Evolutionary conservation across 2,329 filamentous ascomycete genomes (phyloP).

Genomic region (Claviceps purpurea): DNA sequence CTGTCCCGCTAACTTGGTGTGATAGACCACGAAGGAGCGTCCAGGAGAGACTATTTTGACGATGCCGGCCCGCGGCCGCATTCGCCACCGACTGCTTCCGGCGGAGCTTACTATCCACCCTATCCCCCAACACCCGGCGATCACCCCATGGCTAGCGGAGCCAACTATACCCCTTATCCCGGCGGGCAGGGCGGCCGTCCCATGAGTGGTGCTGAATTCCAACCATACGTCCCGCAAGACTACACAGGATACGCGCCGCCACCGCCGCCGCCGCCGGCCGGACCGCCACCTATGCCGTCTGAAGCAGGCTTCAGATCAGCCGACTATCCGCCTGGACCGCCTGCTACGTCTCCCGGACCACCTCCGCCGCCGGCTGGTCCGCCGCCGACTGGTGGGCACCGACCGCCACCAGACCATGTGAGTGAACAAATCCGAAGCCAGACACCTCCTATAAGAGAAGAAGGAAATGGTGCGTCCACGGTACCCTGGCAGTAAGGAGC

Average conservation of each 20-base stretch:
- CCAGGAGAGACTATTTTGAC: constrained; percentile 22
- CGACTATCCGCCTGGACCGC: constrained; percentile 8
- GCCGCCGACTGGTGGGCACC: constrained; percentile 18
- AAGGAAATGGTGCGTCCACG: constrained; percentile 26
- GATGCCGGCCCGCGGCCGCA: constrained; percentile 23
- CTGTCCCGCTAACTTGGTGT: not conserved
- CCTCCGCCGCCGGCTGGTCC: constrained; percentile 20
- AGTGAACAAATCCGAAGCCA: constrained; percentile 24
- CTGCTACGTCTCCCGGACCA: constrained; percentile 15
- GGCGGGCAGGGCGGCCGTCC: constrained; percentile 16
- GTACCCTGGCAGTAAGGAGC: constrained; percentile 12
- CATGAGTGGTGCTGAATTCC: constrained; percentile 18
- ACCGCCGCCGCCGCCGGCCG: constrained; percentile 20
- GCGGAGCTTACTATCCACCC: constrained; percentile 35
- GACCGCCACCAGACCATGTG: constrained; percentile 29
- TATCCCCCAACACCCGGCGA: constrained; percentile 20
- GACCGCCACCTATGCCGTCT: constrained; percentile 12
- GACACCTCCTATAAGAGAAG: constrained; percentile 11
- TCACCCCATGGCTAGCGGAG: constrained; percentile 5
- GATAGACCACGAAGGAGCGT: constrained; percentile 24
- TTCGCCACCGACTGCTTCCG: constrained; percentile 37
- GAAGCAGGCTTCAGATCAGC: constrained; percentile 5
- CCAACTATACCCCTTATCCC: constrained; percentile 11
- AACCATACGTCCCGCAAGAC: constrained; percentile 29
- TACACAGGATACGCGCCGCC: constrained; percentile 28